These are phyloP conservation scores for Brachypodium distachyon DNA, from an alignment of 202 grass and related monocot genomes.

Conservation along the genomic window DNA sequence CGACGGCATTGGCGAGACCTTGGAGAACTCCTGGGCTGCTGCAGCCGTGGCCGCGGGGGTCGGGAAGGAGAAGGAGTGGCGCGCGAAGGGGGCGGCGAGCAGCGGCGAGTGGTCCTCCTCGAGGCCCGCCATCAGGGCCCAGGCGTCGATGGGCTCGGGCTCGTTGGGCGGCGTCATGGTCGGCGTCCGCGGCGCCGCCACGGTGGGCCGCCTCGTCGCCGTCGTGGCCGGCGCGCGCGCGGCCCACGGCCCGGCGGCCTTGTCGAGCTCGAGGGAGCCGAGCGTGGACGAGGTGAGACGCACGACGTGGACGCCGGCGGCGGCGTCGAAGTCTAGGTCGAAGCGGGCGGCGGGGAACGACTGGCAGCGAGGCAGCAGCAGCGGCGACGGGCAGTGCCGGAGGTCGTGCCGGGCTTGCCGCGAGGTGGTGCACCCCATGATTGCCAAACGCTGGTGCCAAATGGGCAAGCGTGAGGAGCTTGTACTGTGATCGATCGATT, in stretches of 20 bases:
- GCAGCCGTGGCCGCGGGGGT: neutral
- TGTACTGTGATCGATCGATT: neutral
- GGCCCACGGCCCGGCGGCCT: neutral
- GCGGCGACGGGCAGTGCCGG: constrained; percentile 43
- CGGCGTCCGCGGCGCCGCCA: constrained; percentile 51
- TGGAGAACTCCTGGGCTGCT: constrained; percentile 36
- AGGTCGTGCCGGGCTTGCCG: constrained; percentile 69
- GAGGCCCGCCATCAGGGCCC: constrained; percentile 75
- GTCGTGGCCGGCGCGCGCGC: constrained; percentile 10
- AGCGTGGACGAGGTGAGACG: constrained; percentile 60
- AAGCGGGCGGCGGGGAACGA: constrained; percentile 29
- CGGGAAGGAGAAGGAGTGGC: constrained; percentile 92
- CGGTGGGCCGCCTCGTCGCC: too few relatives aligned
- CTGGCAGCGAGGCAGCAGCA: constrained; percentile 36
- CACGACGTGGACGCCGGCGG: constrained; percentile 43
- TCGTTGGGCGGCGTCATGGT: constrained; percentile 94
- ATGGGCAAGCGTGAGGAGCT: neutral
- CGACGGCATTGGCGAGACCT: constrained; percentile 48
- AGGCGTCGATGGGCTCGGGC: constrained; percentile 75
- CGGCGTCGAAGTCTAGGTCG: too few relatives aligned
- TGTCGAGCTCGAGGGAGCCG: constrained; percentile 55
- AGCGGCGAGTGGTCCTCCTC: constrained; percentile 57
- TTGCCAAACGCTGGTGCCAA: neutral
- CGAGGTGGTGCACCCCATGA: constrained; percentile 90
- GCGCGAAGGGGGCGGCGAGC: constrained; percentile 27